Conservation (phyloP, 1,284 basidiomycete genomes). For the Pseudozyma hubeiensis region DNA sequence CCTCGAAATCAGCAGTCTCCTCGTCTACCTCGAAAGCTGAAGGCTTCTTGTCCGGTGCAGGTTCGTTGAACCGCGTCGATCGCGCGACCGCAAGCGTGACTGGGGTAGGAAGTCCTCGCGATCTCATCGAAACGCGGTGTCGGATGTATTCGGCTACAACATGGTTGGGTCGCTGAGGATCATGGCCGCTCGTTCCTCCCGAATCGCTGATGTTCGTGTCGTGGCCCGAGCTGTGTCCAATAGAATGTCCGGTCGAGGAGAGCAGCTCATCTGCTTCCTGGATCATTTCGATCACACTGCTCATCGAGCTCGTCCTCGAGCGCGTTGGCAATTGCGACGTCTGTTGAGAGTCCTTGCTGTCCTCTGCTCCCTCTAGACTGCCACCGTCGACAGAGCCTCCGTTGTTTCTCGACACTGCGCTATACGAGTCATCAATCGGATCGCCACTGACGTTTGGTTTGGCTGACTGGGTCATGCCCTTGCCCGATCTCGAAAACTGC, state of each 20-base stretch:
- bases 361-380: not conserved
- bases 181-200: constrained; percentile 36
- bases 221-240: constrained; percentile 33
- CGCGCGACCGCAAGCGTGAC: not conserved
- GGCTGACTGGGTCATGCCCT: not conserved
- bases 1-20: not conserved
- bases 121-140: constrained; percentile 13
- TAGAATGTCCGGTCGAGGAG: constrained; percentile 36
- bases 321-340: constrained; percentile 5
- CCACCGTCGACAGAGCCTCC: not conserved
- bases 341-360: constrained; percentile 22
- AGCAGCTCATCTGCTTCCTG: constrained; percentile 39
- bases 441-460: constrained; percentile 3
- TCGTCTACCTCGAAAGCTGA: not conserved
- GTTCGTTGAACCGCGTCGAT: not conserved
- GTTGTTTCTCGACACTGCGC: not conserved
- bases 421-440: not conserved
- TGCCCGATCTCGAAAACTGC: constrained; percentile 17
- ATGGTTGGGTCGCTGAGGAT: constrained; percentile 27
- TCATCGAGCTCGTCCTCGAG: constrained; percentile 28
- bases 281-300: constrained; percentile 33
- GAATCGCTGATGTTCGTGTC: constrained; percentile 31
- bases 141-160: constrained; percentile 21
- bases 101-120: constrained; percentile 9
- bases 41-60: not conserved